Percentiles rank a stretch among this genome's conserved stretches.
phyloP scores from a whole-genome alignment of 2,329 filamentous ascomycete species.

The Fusarium chaquense region DNA sequence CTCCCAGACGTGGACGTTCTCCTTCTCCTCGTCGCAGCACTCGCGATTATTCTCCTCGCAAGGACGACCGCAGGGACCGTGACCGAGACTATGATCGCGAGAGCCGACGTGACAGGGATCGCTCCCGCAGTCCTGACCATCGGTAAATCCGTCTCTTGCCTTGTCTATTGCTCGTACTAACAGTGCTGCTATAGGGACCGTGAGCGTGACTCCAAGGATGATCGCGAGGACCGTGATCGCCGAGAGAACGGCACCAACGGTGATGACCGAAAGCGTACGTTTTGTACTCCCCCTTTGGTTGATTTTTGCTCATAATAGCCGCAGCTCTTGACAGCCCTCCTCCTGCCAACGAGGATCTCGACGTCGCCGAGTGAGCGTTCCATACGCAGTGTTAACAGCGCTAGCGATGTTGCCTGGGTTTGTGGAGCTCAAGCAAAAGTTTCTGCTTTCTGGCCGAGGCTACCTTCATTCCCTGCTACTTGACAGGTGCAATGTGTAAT shows the following conservation, averaged over 20 bases:
- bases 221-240: conserved; percentile 78
- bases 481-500: conserved; percentile 43
- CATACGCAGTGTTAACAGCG: conserved; percentile 6
- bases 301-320: conserved; percentile 44
- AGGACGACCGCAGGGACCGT: conserved; percentile 86
- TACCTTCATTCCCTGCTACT: conserved; percentile 41
- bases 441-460: conserved; percentile 39
- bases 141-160: conserved; percentile 57
- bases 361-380: conserved; percentile 81
- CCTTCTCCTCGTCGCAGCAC: conserved; percentile 82
- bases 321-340: conserved; percentile 79
- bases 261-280: conserved; percentile 88
- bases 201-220: conserved; percentile 70
- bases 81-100: conserved; percentile 84
- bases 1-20: conserved; percentile 77
- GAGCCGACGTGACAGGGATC: conserved; percentile 80
- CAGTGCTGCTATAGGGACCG: conserved; percentile 57
- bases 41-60: conserved; percentile 86
- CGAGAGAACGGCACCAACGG: conserved; percentile 84
- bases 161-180: conserved; percentile 18
- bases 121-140: conserved; percentile 77
- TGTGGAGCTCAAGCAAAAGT: conserved; percentile 42
- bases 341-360: conserved; percentile 91
- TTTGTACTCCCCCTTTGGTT: not conserved
- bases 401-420: conserved; percentile 24